Conservation (phyloP, 192 early-diverging fungal genomes). For the Coemansia umbellata region DNA sequence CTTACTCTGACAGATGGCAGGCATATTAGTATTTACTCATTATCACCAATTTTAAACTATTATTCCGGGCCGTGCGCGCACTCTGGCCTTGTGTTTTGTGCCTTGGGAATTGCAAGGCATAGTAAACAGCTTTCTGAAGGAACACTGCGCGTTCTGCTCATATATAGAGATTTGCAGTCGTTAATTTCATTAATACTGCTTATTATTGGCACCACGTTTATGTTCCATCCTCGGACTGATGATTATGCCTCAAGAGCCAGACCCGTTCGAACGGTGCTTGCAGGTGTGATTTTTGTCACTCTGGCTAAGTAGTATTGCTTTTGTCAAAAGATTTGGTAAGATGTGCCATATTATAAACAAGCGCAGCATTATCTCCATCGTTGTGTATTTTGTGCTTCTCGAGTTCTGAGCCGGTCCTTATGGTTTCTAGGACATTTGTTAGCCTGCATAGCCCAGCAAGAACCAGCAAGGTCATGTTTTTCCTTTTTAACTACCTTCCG, state of each 20-base stretch:
- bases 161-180: background rate
- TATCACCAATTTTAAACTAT: slow-evolving; percentile 8
- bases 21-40: slow-evolving; percentile 1
- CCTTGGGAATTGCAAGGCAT: background rate
- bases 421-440: slow-evolving; percentile 2
- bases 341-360: background rate
- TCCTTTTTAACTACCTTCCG: slow-evolving; percentile 6
- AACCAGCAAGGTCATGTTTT: slow-evolving; percentile 4
- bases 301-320: background rate
- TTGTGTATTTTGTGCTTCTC: background rate
- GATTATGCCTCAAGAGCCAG: background rate
- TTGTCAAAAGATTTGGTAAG: no score
- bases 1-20: background rate
- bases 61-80: background rate
- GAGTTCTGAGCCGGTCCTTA: slow-evolving; percentile 4
- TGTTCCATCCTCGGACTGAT: background rate
- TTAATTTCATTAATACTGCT: slow-evolving; percentile 1
- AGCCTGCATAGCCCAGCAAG: background rate
- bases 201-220: background rate
- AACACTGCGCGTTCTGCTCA: no score
- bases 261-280: background rate
- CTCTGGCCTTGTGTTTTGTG: background rate
- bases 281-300: background rate
- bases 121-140: background rate
- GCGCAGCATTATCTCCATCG: background rate